Evolutionary conservation across 148 eudicot genomes (phyloP), one percentile per base, ranked within the genome.

Genomic region (Chenopodium berlandieri): DNA sequence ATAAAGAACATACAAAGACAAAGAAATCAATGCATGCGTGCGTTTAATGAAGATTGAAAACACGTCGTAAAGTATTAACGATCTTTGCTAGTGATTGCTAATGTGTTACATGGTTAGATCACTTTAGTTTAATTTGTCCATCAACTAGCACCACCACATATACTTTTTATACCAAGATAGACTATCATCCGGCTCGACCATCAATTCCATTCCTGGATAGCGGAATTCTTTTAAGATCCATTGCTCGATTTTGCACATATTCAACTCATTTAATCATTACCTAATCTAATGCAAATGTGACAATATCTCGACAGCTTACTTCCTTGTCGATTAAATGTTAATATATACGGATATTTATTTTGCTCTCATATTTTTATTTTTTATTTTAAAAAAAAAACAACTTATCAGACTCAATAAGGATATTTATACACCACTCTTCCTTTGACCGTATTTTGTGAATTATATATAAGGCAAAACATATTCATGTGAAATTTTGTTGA

Each of bases 181-280:
- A n/a, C n/a, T n/a, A n/a, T n/a, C n/a, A n/a, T n/a, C n/a, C n/a
- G n/a, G n/a, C n/a, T n/a, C n/a, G n/a, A n/a, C n/a, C n/a, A n/a
- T n/a, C n/a, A n/a, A n/a, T n/a, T n/a, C n/a, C n/a, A n/a, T n/a
- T n/a, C n/a, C n/a, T n/a, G n/a, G n/a, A n/a, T n/a, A n/a, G n/a
- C n/a, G n/a, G n/a, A n/a, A n/a, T n/a, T n/a, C n/a, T n/a, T n/a
- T n/a, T n/a, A n/a, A n/a, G n/a, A n/a, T n/a, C n/a, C n/a, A n/a
- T n/a, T n/a, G n/a, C n/a, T n/a, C n/a, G n/a, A n/a, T n/a, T n/a
- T n/a, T n/a, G n/a, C n/a, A n/a, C 71, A 4, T 8, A 25, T 22
- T 67, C 37, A 67, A 67, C 16, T 13, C 20, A 67, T 67, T 37
- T 67, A 67, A 67, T 67, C 71, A 67, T 67, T 67, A 67, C 71